Conservation (phyloP, 345 rosid species). For the Rhizophora apiculata region DNA sequence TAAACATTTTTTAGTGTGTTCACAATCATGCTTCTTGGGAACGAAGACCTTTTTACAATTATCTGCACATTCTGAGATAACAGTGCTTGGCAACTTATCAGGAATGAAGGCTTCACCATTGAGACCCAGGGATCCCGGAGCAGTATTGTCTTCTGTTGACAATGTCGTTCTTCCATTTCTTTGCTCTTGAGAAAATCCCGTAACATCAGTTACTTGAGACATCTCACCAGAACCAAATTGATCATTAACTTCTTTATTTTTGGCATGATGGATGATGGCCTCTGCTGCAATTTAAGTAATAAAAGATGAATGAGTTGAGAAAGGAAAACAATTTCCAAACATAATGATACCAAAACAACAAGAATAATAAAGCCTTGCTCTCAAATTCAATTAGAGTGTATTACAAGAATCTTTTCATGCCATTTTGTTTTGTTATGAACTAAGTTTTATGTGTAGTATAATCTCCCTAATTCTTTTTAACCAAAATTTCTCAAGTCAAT, state of each 20-base stretch:
- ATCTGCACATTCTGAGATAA: conserved; percentile 20
- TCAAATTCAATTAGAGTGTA: too few relatives aligned
- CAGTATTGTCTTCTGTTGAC: conserved; percentile 12
- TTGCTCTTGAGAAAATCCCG: conserved; percentile 30
- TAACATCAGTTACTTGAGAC: conserved; percentile 38
- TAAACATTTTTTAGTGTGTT: conserved; percentile 25
- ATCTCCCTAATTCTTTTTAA: too few relatives aligned
- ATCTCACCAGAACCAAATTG: conserved; percentile 26
- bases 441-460: too few relatives aligned
- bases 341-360: too few relatives aligned
- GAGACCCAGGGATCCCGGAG: conserved; percentile 37
- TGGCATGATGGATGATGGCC: conserved; percentile 5
- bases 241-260: conserved; percentile 18
- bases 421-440: too few relatives aligned
- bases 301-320: too few relatives aligned
- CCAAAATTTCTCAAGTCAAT: too few relatives aligned
- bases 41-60: conserved; percentile 22
- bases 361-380: too few relatives aligned
- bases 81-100: conserved; percentile 11
- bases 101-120: conserved; percentile 27
- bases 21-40: conserved; percentile 20
- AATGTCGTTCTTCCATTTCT: conserved; percentile 16
- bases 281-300: conserved; percentile 9
- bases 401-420: too few relatives aligned
- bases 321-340: not conserved